phyloP scores from a whole-genome alignment of 2,329 filamentous ascomycete genomes.

The Fusarium sp. region DNA sequence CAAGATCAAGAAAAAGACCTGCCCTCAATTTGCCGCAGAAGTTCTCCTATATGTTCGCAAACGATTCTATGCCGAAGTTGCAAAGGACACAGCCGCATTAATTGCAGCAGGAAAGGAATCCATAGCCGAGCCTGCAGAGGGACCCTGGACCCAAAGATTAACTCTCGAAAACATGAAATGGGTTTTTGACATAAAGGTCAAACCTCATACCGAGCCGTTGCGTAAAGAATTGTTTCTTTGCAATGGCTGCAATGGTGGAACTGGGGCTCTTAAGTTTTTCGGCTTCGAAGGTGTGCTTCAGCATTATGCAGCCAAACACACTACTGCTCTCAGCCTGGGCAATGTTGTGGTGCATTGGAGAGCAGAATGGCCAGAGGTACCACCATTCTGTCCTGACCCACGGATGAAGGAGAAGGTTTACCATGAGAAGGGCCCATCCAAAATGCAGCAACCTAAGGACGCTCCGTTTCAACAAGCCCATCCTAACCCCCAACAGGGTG shows the following conservation, averaged over 20 bases:
- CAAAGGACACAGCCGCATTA: slow-evolving; percentile 62
- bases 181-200: slow-evolving; percentile 82
- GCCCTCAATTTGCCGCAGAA: slow-evolving; percentile 76
- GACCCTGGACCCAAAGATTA: slow-evolving; percentile 69
- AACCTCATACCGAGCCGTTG: slow-evolving; percentile 71
- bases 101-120: slow-evolving; percentile 59
- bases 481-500: slow-evolving; percentile 20
- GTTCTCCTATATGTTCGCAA: slow-evolving; percentile 74
- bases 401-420: slow-evolving; percentile 47
- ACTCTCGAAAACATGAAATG: slow-evolving; percentile 89
- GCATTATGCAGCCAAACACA: slow-evolving; percentile 87
- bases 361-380: slow-evolving; percentile 79
- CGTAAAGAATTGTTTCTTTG: slow-evolving; percentile 82
- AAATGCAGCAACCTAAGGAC: slow-evolving; percentile 1
- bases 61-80: slow-evolving; percentile 71
- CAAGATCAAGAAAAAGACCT: slow-evolving; percentile 71
- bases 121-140: slow-evolving; percentile 60
- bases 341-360: slow-evolving; percentile 82
- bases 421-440: slow-evolving; percentile 15
- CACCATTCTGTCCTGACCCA: slow-evolving; percentile 76
- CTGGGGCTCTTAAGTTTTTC: slow-evolving; percentile 73
- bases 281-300: slow-evolving; percentile 83
- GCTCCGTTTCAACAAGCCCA: slow-evolving; percentile 14
- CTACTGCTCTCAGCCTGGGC: slow-evolving; percentile 73
- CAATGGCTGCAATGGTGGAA: slow-evolving; percentile 65